Conservation (phyloP, 2,329 filamentous ascomycete genomes). For the Hansfordia pulvinata region DNA sequence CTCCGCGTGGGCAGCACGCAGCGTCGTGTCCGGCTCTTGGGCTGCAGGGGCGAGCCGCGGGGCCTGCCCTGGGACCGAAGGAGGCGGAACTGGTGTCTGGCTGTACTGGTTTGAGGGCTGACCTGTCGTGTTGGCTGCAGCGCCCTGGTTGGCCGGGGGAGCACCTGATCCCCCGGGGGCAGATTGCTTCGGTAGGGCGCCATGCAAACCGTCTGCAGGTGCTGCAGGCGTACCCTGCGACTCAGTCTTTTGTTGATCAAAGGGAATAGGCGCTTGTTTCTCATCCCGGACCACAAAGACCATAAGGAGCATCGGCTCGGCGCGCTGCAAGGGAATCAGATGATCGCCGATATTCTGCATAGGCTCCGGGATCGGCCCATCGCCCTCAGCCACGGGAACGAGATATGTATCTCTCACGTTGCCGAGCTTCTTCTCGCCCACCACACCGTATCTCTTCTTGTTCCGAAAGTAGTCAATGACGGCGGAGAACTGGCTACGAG, state of each 20-base stretch:
- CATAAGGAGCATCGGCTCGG: conserved; percentile 67
- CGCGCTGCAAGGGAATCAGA: conserved; percentile 55
- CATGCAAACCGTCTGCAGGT: conserved; percentile 9
- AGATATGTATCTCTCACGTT: conserved; percentile 86
- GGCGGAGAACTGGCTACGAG: conserved; percentile 51
- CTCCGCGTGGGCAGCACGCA: conserved; percentile 28
- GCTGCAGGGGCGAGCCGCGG: conserved; percentile 9
- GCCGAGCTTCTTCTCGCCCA: conserved; percentile 59
- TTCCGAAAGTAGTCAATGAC: conserved; percentile 80
- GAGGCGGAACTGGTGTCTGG: conserved; percentile 18
- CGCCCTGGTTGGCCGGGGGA: conserved; percentile 30
- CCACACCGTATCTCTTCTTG: conserved; percentile 76
- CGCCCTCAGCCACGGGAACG: conserved; percentile 67
- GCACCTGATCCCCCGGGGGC: conserved; percentile 39
- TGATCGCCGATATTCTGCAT: conserved; percentile 81
- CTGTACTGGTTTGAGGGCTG: conserved; percentile 13
- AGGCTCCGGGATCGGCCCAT: conserved; percentile 65
- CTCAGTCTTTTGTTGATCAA: conserved; percentile 12
- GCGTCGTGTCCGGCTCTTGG: conserved; percentile 18
- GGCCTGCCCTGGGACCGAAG: conserved; percentile 16
- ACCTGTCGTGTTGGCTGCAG: conserved; percentile 11
- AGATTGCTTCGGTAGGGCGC: conserved; percentile 31
- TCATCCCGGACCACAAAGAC: conserved; percentile 73
- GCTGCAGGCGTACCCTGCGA: conserved; percentile 14
- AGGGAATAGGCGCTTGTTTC: conserved; percentile 17